Base-by-base conservation (phyloP, 345 rosid genomes). In the Gossypium thurberi region DNA sequence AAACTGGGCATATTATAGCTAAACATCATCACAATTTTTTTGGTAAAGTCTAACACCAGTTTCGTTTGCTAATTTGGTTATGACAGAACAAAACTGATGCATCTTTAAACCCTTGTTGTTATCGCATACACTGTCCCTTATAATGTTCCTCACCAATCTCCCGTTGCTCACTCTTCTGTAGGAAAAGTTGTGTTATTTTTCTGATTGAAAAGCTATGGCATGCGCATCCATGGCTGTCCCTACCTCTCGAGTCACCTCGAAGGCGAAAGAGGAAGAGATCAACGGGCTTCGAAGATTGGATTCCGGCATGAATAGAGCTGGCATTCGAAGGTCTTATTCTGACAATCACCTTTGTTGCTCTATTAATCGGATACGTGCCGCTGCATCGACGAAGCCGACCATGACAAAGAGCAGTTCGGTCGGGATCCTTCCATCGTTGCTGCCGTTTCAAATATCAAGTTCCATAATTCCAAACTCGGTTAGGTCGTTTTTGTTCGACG, bases 331-430 rank as follows among this genome's bases (percentile, higher is more conserved):
- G 76, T 92, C 94, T 11, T 73, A 65, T 60, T 94, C 97, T 1
- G 95, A 92, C 25, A 86, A 84, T 73, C 93, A 86, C 60, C 84
- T 94, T 60, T 90, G 85, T 73, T 68, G 71, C 59, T 79, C 88
- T 10, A 62, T 48, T 20, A 83, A 81, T 63, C 80, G 86, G 8
- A 20, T 78, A 15, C 75, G 78, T 17, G 91, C 91, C 10, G 70
- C 86, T 13, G 70, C 86, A 21, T 82, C 92, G 0, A 53, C 77
- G 15, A 73, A 72, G 69, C 87, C 91, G 18, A 84, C 85, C 63
- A 7, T 58, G 67, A 89, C 84, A 77, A 83, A 18, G 76, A 81
- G 96, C 75, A 81, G 63, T 17, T 90, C 97, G 25, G 9, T 58
- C 28, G 87, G 91, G 76, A 70, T 81, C 20, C 85, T 90, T 71